Base-by-base conservation (phyloP, 805 yeast species). In the Monosporozyma solicola region DNA sequence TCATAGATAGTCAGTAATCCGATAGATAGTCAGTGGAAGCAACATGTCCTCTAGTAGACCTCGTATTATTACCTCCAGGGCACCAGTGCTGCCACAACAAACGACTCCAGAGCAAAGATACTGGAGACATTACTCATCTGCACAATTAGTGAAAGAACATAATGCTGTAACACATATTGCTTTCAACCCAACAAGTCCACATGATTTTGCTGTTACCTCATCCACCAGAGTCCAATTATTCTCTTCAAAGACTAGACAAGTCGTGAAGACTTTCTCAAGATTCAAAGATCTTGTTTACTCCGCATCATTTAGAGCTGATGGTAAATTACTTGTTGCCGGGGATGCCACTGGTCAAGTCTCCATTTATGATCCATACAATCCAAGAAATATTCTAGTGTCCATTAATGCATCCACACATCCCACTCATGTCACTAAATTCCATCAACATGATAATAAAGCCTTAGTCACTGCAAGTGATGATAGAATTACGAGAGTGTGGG, bases 261-360 rank as follows among this genome's bases (percentile, higher is more conserved):
- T 91, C 3, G 75, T 82, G 41, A 88, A 88, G 71, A 90, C 96
- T 0, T 87, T 90, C 59, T 75, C 84, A 5, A 72, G 97, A 57
- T 94, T 94, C 71, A 90, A 87, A 65, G 98, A 92, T 62, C 83
- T 91, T 0, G 99, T 90, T 0, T 89, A 87, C 65, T 80, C 89
- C 33, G 98, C 96, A 47, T 95, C 90, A 67, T 92, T 84, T 69
- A 79, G 98, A 63, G 79, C 79, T 53, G 99, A 94, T 66, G 99
- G 99, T 52, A 87, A 88, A 65, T 77, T 94, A 47, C 69, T 94
- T 31, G 95, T 86, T 22, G 97, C 97, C 4, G 95, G 96, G 62
- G 99, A 94, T 72, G 96, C 96, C 13, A 82, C 94, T 3, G 99
- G 99, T 20, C 68, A 88, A 53, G 95, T 94, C 13, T 95, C 95